Percentiles rank a stretch among this genome's conserved stretches.
Conservation (phyloP, 2,329 filamentous ascomycete genomes). For the Stemphylium vesicarium region DNA sequence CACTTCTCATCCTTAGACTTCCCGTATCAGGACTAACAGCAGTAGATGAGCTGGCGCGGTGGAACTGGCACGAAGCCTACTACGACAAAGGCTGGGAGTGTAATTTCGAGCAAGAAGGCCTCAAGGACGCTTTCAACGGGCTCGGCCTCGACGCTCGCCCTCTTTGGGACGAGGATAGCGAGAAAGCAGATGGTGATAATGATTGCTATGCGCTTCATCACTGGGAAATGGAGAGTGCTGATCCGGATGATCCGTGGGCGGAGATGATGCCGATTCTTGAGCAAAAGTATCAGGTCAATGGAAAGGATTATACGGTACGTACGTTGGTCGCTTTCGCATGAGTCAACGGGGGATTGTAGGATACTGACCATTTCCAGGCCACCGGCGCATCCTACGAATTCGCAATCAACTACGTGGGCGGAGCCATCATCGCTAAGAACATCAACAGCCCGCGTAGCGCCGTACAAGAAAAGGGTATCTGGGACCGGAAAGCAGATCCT, state of each 20-base stretch:
- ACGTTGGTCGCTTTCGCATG: background rate
- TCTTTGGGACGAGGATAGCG: constrained; percentile 1
- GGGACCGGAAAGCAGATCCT: constrained; percentile 9
- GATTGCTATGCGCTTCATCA: constrained; percentile 17
- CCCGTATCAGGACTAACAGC: background rate
- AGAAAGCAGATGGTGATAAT: constrained; percentile 10
- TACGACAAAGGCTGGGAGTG: constrained; percentile 3
- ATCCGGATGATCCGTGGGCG: background rate
- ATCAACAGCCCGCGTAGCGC: constrained; percentile 15
- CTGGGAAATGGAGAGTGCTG: constrained; percentile 6
- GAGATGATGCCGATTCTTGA: background rate
- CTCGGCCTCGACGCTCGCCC: constrained; percentile 16
- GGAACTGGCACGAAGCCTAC: constrained; percentile 20
- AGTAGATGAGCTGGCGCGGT: constrained; percentile 13
- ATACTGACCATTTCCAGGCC: constrained; percentile 10
- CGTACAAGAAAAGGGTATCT: constrained; percentile 1
- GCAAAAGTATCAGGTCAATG: constrained; percentile 22
- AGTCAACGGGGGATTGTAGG: no score
- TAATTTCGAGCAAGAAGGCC: constrained; percentile 8
- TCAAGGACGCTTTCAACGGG: constrained; percentile 10
- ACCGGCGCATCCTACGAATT: constrained; percentile 26
- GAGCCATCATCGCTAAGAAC: constrained; percentile 17
- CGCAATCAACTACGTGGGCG: constrained; percentile 18
- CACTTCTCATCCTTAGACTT: no score
- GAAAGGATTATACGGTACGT: constrained; percentile 20